These are phyloP conservation scores for Hypoxylon sp. DNA, from an alignment of 2,329 filamentous ascomycete genomes.

Conservation along the genomic window DNA sequence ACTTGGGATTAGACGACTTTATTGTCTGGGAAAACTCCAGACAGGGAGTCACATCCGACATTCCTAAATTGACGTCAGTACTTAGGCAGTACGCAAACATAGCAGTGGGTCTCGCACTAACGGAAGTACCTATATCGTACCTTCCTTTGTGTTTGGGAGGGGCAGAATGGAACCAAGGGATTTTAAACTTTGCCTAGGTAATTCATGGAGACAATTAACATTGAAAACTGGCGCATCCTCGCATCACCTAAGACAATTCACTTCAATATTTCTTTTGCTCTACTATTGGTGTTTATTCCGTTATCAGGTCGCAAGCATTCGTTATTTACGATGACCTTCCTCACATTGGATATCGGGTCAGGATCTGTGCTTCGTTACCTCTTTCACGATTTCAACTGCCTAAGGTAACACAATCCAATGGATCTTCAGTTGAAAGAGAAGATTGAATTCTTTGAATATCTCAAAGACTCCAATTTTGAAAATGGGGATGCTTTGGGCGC, in stretches of 20 bases:
- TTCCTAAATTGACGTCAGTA: background rate
- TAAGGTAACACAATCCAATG: constrained; percentile 36
- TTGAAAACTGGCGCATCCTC: too few relatives aligned
- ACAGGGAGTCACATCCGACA: too few relatives aligned
- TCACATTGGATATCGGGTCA: background rate
- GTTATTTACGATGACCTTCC: constrained; percentile 15
- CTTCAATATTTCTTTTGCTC: too few relatives aligned
- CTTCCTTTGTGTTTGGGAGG: too few relatives aligned
- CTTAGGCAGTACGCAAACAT: background rate
- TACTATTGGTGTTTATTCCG: too few relatives aligned
- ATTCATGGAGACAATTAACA: too few relatives aligned
- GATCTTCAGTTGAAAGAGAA: constrained; percentile 52
- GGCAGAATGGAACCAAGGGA: constrained; percentile 1
- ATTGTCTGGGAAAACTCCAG: background rate
- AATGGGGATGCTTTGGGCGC: constrained; percentile 44
- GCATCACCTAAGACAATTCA: constrained; percentile 4
- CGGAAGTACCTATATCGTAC: background rate
- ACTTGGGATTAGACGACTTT: background rate
- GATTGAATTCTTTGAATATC: constrained; percentile 55
- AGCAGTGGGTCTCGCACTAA: background rate
- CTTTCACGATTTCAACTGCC: too few relatives aligned
- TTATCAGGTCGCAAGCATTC: too few relatives aligned
- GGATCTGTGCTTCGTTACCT: background rate
- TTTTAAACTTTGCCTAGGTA: background rate
- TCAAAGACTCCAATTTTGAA: constrained; percentile 47